phyloP scores from a whole-genome alignment of 495 filamentous ascomycete species.

The Talaromyces nanjingensis region DNA sequence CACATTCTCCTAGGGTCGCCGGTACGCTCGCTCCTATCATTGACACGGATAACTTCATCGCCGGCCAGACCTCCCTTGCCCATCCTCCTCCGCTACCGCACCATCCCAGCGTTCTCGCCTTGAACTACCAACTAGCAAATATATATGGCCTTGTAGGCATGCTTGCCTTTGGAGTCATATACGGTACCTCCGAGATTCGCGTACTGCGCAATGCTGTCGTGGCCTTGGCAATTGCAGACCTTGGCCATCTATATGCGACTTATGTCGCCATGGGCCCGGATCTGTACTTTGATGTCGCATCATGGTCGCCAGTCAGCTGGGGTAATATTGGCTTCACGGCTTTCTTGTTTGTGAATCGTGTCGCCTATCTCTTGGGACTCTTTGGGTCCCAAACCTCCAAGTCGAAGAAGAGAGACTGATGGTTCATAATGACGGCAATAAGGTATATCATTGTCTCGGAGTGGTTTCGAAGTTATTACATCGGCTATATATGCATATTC shows the following conservation, averaged over 20 bases:
- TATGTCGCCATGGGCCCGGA: slow-evolving; percentile 50
- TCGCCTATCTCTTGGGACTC: slow-evolving; percentile 48
- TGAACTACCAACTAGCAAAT: slow-evolving; percentile 61
- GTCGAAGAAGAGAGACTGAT: slow-evolving; percentile 17
- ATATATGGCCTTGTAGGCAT: slow-evolving; percentile 59
- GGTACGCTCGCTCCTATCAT: slow-evolving; percentile 51
- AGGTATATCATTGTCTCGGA: neutral
- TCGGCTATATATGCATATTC: neutral
- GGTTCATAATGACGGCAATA: neutral
- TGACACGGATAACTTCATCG: slow-evolving; percentile 50
- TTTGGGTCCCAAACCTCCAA: slow-evolving; percentile 42
- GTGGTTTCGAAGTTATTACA: neutral
- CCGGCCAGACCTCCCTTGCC: slow-evolving; percentile 47
- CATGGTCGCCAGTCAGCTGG: slow-evolving; percentile 66
- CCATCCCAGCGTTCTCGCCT: slow-evolving; percentile 37
- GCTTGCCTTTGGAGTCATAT: slow-evolving; percentile 51
- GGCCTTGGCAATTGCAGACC: slow-evolving; percentile 57
- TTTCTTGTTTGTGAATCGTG: slow-evolving; percentile 48
- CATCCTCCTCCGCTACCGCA: slow-evolving; percentile 18
- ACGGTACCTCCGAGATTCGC: slow-evolving; percentile 54
- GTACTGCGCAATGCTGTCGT: slow-evolving; percentile 63
- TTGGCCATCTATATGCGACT: slow-evolving; percentile 63
- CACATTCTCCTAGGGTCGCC: slow-evolving; percentile 33
- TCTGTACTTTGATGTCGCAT: slow-evolving; percentile 41
- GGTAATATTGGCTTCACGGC: slow-evolving; percentile 62